These are phyloP conservation scores for Colletotrichum cereale DNA, from an alignment of 2,329 filamentous ascomycete species.

Conservation along the genomic window DNA sequence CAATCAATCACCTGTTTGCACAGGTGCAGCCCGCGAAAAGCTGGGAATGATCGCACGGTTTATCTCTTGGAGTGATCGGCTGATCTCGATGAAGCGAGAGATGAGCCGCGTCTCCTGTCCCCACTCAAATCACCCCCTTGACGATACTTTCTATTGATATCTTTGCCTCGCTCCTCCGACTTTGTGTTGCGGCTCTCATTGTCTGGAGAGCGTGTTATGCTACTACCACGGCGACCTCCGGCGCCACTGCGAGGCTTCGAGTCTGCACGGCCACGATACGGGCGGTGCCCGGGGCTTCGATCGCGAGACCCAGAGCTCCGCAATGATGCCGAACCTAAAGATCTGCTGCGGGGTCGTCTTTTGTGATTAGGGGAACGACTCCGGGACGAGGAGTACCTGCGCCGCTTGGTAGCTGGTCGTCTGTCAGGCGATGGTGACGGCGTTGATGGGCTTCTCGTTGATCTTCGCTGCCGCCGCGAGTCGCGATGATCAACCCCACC, in stretches of 20 bases:
- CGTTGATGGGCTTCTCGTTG: constrained; percentile 45
- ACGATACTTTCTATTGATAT: constrained; percentile 3
- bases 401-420: constrained; percentile 61
- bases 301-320: constrained; percentile 55
- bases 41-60: background rate
- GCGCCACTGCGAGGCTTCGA: constrained; percentile 33
- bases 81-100: constrained; percentile 64
- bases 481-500: constrained; percentile 44
- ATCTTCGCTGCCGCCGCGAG: constrained; percentile 41
- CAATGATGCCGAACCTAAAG: constrained; percentile 55
- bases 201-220: background rate
- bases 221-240: constrained; percentile 5
- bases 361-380: constrained; percentile 58
- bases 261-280: constrained; percentile 27
- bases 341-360: constrained; percentile 50
- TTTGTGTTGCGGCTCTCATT: background rate
- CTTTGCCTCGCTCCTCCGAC: background rate
- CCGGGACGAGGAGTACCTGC: constrained; percentile 62
- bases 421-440: constrained; percentile 53
- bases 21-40: background rate
- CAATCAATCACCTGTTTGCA: background rate
- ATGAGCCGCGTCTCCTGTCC: constrained; percentile 61
- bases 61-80: constrained; percentile 5
- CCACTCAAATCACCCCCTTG: background rate
- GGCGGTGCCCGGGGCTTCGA: constrained; percentile 49